Percentiles rank a stretch among this genome's conserved stretches.
phyloP scores from a whole-genome alignment of 2,329 filamentous ascomycete species.

The Diplodia seriata region DNA sequence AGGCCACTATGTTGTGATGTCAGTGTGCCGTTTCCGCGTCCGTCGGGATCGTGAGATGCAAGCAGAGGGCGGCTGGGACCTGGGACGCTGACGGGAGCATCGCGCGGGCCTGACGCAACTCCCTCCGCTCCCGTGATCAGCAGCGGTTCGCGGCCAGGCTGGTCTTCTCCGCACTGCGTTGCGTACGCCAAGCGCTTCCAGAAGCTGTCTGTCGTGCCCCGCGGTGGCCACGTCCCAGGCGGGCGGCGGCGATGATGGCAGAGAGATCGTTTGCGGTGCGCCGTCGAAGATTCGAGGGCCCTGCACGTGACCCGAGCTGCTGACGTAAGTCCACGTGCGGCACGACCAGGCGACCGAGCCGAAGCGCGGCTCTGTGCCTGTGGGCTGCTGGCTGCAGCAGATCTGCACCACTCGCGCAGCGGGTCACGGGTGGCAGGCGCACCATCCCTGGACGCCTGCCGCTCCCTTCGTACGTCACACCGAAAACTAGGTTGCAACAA shows the following conservation, averaged over 20 bases:
- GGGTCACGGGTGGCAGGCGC: background rate
- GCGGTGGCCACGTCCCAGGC: slow-evolving; percentile 6
- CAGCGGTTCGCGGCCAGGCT: background rate
- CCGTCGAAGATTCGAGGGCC: slow-evolving; percentile 18
- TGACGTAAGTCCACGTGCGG: background rate
- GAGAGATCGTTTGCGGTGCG: background rate
- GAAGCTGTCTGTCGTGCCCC: slow-evolving; percentile 1
- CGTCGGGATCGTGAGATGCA: slow-evolving; percentile 7
- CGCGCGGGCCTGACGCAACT: slow-evolving; percentile 13
- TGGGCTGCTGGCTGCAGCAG: background rate
- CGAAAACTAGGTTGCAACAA: slow-evolving; percentile 15
- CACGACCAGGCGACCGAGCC: background rate
- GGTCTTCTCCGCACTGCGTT: slow-evolving; percentile 15
- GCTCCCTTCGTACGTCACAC: slow-evolving; percentile 23
- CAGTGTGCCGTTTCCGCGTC: background rate
- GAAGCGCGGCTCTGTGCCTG: slow-evolving; percentile 13
- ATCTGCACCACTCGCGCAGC: background rate
- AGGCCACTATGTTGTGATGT: slow-evolving; percentile 1
- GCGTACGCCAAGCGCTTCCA: slow-evolving; percentile 29
- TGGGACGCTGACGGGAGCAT: background rate
- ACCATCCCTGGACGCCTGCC: slow-evolving; percentile 14
- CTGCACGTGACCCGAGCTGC: background rate
- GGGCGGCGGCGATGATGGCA: slow-evolving; percentile 11
- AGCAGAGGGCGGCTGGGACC: background rate
- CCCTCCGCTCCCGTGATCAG: slow-evolving; percentile 9